phyloP scores from a whole-genome alignment of 2,329 filamentous ascomycete genomes.

The Onygenales sp. region DNA sequence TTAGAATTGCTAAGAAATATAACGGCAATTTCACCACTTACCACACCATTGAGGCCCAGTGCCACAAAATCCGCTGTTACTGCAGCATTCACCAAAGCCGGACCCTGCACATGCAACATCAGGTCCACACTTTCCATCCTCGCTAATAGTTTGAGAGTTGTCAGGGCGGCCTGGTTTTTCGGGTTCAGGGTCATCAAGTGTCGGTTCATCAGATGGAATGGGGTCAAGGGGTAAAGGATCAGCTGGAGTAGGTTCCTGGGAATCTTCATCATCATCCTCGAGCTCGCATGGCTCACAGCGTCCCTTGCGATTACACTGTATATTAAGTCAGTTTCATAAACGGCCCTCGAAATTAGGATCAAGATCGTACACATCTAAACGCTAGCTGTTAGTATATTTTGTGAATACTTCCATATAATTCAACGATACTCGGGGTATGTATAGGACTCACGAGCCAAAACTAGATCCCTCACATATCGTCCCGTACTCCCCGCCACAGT shows the following conservation, averaged over 20 bases:
- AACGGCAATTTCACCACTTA: too few relatives aligned
- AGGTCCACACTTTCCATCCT: not conserved
- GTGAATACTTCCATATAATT: not conserved
- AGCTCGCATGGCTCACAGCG: not conserved
- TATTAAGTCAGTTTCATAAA: not conserved
- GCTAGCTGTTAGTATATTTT: not conserved
- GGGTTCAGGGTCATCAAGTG: not conserved
- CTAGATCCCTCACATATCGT: conserved; percentile 5
- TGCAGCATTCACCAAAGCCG: not conserved
- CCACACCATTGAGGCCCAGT: not conserved
- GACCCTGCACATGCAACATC: not conserved
- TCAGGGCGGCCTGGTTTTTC: not conserved
- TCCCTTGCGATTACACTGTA: not conserved
- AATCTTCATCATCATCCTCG: not conserved
- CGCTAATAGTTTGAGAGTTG: not conserved
- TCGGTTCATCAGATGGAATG: not conserved
- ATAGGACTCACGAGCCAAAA: conserved; percentile 9
- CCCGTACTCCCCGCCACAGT: conserved; percentile 4
- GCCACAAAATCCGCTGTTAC: not conserved
- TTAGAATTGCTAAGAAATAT: too few relatives aligned
- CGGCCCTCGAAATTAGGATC: not conserved
- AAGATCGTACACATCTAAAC: conserved; percentile 3
- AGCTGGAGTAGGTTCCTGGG: not conserved
- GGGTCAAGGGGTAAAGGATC: not conserved
- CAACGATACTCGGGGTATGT: not conserved